Evolutionary conservation across 1,284 basidiomycete genomes (phyloP).

Genomic region (Apiotrichum akiyoshidainum): DNA sequence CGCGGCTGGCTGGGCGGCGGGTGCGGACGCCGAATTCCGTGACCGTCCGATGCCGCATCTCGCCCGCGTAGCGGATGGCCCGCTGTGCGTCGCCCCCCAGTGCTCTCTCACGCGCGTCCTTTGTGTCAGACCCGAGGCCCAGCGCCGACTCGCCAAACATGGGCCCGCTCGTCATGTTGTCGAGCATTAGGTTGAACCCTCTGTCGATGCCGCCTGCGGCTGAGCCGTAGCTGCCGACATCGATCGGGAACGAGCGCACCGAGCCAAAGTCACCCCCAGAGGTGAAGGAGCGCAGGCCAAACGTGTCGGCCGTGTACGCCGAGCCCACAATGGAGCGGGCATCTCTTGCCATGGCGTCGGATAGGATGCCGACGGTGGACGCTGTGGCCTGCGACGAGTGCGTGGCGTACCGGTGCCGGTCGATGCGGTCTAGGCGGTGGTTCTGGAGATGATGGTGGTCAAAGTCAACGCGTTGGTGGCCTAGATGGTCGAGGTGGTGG

Average conservation of each 20-base stretch:
- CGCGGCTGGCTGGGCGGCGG: neutral
- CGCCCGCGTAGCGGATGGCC: neutral
- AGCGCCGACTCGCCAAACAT: neutral
- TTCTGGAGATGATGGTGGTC: neutral
- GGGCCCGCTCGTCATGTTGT: neutral
- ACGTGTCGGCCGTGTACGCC: neutral
- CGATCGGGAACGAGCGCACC: neutral
- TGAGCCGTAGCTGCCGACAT: neutral
- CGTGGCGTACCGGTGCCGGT: neutral
- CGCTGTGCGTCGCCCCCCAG: neutral
- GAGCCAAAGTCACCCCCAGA: neutral
- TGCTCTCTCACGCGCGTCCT: neutral
- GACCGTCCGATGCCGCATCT: neutral
- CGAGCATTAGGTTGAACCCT: neutral
- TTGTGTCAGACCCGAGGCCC: neutral
- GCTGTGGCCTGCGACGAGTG: too few species aligned
- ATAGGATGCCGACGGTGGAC: neutral
- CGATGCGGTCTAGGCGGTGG: too few species aligned
- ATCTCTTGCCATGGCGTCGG: neutral
- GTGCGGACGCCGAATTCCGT: conserved; percentile 1
- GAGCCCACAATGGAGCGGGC: conserved; percentile 2
- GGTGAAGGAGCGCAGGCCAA: neutral
- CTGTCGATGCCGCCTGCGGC: neutral
- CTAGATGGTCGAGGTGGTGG: neutral
- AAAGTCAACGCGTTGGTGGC: too few species aligned